Conservation (phyloP, 192 early-diverging fungal species). For the Entomortierella parvispora region DNA sequence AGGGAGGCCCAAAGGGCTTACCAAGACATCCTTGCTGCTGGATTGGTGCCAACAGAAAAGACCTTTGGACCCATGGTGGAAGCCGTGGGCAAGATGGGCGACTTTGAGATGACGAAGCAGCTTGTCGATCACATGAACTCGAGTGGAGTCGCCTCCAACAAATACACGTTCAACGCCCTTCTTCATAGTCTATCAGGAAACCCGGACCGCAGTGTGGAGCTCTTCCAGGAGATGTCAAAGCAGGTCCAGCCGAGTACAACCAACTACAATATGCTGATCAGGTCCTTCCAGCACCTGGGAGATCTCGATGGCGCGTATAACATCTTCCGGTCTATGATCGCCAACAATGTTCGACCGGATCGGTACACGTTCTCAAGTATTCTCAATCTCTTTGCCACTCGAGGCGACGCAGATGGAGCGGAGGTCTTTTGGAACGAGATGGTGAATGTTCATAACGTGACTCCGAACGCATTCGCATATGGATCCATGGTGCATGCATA, state of each 20-base stretch:
- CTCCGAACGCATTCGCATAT: constrained; percentile 61
- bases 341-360: constrained; percentile 50
- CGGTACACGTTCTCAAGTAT: constrained; percentile 59
- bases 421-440: constrained; percentile 59
- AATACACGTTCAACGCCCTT: constrained; percentile 41
- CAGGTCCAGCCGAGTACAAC: constrained; percentile 50
- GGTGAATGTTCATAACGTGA: constrained; percentile 37
- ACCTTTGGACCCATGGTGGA: constrained; percentile 42
- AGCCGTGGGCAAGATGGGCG: constrained; percentile 47
- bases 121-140: constrained; percentile 48
- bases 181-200: constrained; percentile 30
- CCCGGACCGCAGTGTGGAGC: constrained; percentile 5
- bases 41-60: constrained; percentile 15
- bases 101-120: constrained; percentile 43
- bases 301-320: constrained; percentile 56
- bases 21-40: constrained; percentile 34
- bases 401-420: constrained; percentile 47
- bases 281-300: constrained; percentile 51
- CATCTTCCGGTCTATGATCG: constrained; percentile 53
- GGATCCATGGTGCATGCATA: constrained; percentile 84
- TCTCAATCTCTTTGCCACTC: constrained; percentile 58
- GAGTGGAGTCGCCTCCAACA: constrained; percentile 30
- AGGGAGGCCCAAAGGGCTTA: constrained; percentile 38
- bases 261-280: constrained; percentile 58
- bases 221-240: constrained; percentile 37